Evolutionary conservation across 2,329 filamentous ascomycete genomes (phyloP), one percentile per base, ranked within the genome.

Genomic region (Aureobasidium sp.): DNA sequence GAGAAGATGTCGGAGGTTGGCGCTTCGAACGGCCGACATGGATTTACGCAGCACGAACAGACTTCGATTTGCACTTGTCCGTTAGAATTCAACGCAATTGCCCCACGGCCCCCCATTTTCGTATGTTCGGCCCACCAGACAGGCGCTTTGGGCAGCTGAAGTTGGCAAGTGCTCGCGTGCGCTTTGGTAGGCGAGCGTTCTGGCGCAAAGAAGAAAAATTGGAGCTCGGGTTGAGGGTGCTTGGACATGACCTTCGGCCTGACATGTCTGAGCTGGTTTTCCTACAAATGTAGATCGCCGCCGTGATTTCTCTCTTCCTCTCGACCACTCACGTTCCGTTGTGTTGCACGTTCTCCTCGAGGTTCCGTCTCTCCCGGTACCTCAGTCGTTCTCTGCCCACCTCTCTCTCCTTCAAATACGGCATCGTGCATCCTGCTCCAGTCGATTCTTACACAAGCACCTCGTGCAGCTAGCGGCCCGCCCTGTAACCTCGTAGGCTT

Each of bases 161-260:
- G 44, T 25, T 49, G 57, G 57, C 45, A 60, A 42, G 44, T 60
- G 57, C 57, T 60, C 57, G 57, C 57, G 45, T 60, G 57, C 27
- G 36, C 44, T 1, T 22, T 45, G 45, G 29, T 48, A 59, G 42
- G 44, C 44, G 56, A 59, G 56, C 29, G 22, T 47, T 41, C 20
- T 51, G 41, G 44, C n/a, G 45, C 49, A 42, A 25, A 49, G 31
- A 51, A 51, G 48, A 48, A 60, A 60, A 60, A 49, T 41, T 42
- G 57, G 57, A 31, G 31, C 45, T 25, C 45, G 31, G 34, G 57
- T 49, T 51, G 36, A 51, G 57, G 34, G 57, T 49, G 57, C 45
- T 34, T 51, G 57, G 45, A 51, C 57, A 37, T 22, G 31, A 59
- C 20, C 55, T 36, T 36, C 34, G 57, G 45, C 22, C 44, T 60